A percentile compares a stretch with the other conserved stretches of the same genome.
Evolutionary conservation across 345 rosid species (phyloP).

Genomic region (Sonneratia alba): DNA sequence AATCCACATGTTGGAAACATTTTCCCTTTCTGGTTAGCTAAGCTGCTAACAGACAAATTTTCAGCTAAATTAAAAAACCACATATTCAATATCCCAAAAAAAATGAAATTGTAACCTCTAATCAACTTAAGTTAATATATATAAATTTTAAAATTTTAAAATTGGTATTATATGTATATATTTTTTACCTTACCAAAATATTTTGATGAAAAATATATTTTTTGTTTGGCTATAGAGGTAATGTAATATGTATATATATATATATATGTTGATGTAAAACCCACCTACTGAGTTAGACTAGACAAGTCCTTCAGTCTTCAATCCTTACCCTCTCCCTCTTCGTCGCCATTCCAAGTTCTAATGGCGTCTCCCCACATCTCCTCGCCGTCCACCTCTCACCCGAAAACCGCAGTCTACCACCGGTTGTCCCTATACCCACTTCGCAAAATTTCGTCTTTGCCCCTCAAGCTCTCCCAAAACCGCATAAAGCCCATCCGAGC

Average conservation of each 20-base stretch:
- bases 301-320: background rate
- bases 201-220: no score
- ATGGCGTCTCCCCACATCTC: conserved; percentile 34
- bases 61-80: no score
- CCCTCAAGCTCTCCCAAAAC: conserved; percentile 17
- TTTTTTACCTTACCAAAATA: no score
- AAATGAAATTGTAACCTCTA: no score
- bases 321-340: background rate
- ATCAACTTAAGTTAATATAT: no score
- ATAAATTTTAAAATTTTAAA: no score
- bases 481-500: conserved; percentile 39
- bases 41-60: no score
- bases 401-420: conserved; percentile 9
- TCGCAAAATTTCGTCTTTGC: conserved; percentile 26
- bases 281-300: background rate
- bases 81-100: no score
- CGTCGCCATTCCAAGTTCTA: background rate
- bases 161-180: no score
- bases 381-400: conserved; percentile 11
- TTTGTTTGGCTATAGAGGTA: no score
- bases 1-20: no score
- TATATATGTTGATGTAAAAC: background rate
- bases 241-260: background rate
- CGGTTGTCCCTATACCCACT: conserved; percentile 29
- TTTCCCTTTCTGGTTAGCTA: no score